Evolutionary conservation across 164 flowering plant species (phyloP).

Genomic region (Cinnamomum micranthum): DNA sequence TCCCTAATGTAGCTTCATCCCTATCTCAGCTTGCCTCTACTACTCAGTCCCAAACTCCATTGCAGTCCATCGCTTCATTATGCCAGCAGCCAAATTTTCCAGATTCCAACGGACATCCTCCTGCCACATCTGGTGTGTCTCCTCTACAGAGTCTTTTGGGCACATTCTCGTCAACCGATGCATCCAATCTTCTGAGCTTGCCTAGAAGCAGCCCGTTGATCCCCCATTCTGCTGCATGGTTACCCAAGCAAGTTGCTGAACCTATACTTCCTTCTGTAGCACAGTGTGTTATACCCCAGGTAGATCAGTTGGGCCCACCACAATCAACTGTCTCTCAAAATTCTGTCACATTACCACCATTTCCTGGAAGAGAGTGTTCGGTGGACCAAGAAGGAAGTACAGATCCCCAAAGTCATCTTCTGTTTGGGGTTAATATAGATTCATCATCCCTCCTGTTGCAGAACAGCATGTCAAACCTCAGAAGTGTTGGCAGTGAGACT

Average conservation of each 20-base stretch:
- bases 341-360: constrained; percentile 67
- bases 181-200: constrained; percentile 52
- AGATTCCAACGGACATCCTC: constrained; percentile 50
- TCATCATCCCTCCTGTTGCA: constrained; percentile 69
- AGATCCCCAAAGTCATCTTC: constrained; percentile 65
- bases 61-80: constrained; percentile 49
- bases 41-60: constrained; percentile 48
- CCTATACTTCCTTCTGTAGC: constrained; percentile 45
- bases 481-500: constrained; percentile 49
- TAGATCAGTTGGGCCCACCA: constrained; percentile 52
- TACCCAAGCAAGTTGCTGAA: constrained; percentile 58
- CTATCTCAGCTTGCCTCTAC: constrained; percentile 47
- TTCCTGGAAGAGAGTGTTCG: constrained; percentile 80
- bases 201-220: constrained; percentile 39
- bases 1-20: constrained; percentile 37
- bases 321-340: constrained; percentile 39
- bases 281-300: constrained; percentile 42
- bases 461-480: constrained; percentile 58
- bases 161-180: constrained; percentile 59
- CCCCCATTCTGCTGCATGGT: constrained; percentile 49
- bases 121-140: constrained; percentile 40
- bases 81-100: constrained; percentile 61
- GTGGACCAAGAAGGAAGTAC: constrained; percentile 53
- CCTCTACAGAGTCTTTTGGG: constrained; percentile 69
- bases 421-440: constrained; percentile 84